phyloP scores from a whole-genome alignment of 2,329 filamentous ascomycete genomes.

The Penicillium occitanis region DNA sequence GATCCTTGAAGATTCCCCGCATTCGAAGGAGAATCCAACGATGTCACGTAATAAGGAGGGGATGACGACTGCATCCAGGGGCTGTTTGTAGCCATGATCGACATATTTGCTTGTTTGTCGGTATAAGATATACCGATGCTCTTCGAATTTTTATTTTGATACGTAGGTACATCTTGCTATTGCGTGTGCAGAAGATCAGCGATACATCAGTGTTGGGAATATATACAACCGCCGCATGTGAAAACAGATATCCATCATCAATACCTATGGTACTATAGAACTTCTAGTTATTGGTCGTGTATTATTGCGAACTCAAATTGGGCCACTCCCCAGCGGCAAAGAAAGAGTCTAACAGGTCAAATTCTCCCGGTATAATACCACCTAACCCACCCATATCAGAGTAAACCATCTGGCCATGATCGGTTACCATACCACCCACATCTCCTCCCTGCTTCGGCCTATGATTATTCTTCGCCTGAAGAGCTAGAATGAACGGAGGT shows the following conservation, averaged over 20 bases:
- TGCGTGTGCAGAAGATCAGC: not conserved
- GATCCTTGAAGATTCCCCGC: not conserved
- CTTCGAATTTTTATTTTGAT: not conserved
- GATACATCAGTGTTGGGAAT: not conserved
- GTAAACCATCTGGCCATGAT: not conserved
- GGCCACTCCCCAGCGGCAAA: not conserved
- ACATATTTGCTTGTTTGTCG: not conserved
- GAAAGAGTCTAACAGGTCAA: not conserved
- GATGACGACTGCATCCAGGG: not conserved
- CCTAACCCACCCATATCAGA: not conserved
- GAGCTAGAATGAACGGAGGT: not conserved
- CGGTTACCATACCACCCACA: not conserved
- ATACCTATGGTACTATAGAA: not conserved
- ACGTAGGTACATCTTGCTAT: not conserved
- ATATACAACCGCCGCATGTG: not conserved
- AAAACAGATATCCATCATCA: not conserved
- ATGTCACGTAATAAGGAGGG: not conserved
- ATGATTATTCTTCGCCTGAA: not conserved
- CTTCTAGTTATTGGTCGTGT: not conserved
- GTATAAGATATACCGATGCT: not conserved
- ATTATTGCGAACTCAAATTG: not conserved
- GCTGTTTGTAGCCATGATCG: not conserved
- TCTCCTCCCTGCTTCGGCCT: not conserved
- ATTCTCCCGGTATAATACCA: not conserved
- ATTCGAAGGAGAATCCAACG: not conserved